Conservation (phyloP, 1,139 yeast genomes). For the Diutina catenulata region DNA sequence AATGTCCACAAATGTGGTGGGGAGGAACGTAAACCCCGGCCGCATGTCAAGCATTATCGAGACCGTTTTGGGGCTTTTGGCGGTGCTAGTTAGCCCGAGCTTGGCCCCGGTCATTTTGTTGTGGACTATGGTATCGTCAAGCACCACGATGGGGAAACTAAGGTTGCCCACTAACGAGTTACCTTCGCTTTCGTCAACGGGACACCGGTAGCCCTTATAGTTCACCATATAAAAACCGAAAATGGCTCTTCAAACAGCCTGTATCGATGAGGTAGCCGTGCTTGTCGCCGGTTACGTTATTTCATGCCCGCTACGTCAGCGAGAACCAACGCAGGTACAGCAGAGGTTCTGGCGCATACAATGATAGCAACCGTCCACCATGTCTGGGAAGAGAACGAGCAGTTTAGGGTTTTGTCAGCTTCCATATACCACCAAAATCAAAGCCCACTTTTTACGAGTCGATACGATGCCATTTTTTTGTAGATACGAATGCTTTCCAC, state of each 20-base stretch:
- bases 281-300: slow-evolving; percentile 9
- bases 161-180: slow-evolving; percentile 8
- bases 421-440: too few relatives aligned
- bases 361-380: too few relatives aligned
- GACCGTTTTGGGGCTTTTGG: slow-evolving; percentile 15
- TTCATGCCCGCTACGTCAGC: too few relatives aligned
- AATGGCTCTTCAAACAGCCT: slow-evolving; percentile 30
- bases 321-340: too few relatives aligned
- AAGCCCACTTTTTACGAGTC: too few relatives aligned
- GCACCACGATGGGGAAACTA: slow-evolving; percentile 42
- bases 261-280: slow-evolving; percentile 36
- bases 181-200: slow-evolving; percentile 8
- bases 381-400: too few relatives aligned
- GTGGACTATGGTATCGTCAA: slow-evolving; percentile 41
- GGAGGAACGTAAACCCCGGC: slow-evolving; percentile 41
- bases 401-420: too few relatives aligned
- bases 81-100: slow-evolving; percentile 22
- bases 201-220: slow-evolving; percentile 14
- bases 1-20: slow-evolving; percentile 47
- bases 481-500: too few relatives aligned
- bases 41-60: slow-evolving; percentile 60
- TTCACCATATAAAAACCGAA: slow-evolving; percentile 40
- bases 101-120: slow-evolving; percentile 26
- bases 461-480: too few relatives aligned
- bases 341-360: too few relatives aligned